A percentile compares a stretch with the other conserved stretches of the same genome.
Evolutionary conservation across 1,284 basidiomycete genomes (phyloP).

Genomic region (Boletus semigastroideus): DNA sequence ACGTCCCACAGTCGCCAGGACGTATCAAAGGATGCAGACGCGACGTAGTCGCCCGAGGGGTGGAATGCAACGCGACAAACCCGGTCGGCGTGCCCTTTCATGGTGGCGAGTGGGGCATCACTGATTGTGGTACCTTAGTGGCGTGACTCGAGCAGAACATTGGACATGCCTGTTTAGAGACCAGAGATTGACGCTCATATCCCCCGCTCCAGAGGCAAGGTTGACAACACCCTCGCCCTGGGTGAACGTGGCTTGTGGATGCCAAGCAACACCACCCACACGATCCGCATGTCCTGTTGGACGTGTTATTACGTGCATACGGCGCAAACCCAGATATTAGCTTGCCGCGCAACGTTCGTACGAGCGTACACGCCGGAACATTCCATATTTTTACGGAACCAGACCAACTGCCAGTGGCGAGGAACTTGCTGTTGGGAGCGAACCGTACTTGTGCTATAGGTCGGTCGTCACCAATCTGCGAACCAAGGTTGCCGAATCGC

Average conservation of each 20-base stretch:
- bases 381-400: slow-evolving; percentile 95
- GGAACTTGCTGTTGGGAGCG: slow-evolving; percentile 83
- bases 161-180: slow-evolving; percentile 64
- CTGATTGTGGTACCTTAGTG: slow-evolving; percentile 49
- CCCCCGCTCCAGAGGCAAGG: slow-evolving; percentile 89
- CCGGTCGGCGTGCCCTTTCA: slow-evolving; percentile 89
- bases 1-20: slow-evolving; percentile 99
- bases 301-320: slow-evolving; percentile 13
- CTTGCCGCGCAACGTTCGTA: slow-evolving; percentile 70
- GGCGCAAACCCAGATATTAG: not conserved
- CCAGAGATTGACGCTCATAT: slow-evolving; percentile 87
- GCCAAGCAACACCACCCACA: slow-evolving; percentile 96
- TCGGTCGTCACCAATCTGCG: slow-evolving; percentile 96
- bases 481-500: slow-evolving; percentile 91
- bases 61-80: slow-evolving; percentile 96
- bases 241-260: slow-evolving; percentile 88
- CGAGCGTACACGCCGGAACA: slow-evolving; percentile 82
- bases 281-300: slow-evolving; percentile 81
- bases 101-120: slow-evolving; percentile 64
- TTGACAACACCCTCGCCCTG: slow-evolving; percentile 74
- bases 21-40: slow-evolving; percentile 95
- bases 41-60: slow-evolving; percentile 90
- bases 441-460: slow-evolving; percentile 95
- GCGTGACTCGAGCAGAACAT: slow-evolving; percentile 1
- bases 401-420: slow-evolving; percentile 96